These are phyloP conservation scores for Purpureocillium lavendulum DNA, from an alignment of 2,329 filamentous ascomycete species.

Conservation along the genomic window DNA sequence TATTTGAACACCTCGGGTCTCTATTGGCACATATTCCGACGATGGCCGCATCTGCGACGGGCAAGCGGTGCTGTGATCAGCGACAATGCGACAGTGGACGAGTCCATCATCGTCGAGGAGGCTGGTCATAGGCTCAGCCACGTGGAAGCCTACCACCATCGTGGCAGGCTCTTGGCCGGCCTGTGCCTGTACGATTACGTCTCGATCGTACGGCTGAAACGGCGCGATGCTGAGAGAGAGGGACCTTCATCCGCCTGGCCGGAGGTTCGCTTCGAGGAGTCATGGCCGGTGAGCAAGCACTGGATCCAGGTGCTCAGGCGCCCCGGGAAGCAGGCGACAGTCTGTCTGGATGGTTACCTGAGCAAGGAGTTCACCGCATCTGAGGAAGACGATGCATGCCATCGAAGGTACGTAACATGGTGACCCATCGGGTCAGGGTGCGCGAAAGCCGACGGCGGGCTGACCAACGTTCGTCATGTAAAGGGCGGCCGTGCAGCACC, in stretches of 20 bases:
- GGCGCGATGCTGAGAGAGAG: too few relatives aligned
- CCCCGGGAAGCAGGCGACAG: not conserved
- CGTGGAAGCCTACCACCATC: conserved; percentile 4
- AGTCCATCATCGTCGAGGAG: conserved; percentile 1
- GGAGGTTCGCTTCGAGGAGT: not conserved
- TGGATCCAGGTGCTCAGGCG: not conserved
- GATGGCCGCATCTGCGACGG: conserved; percentile 4
- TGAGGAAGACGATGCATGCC: not conserved
- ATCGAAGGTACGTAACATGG: not conserved
- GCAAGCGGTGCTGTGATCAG: not conserved
- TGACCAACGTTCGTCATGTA: not conserved
- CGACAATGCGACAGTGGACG: not conserved
- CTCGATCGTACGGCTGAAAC: conserved; percentile 3
- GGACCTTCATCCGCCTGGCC: not conserved
- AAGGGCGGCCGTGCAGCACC: conserved; percentile 4
- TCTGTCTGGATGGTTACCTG: conserved; percentile 3
- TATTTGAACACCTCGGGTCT: conserved; percentile 1
- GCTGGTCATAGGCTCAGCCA: conserved; percentile 1
- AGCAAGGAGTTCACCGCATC: conserved; percentile 1
- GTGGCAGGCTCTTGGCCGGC: not conserved
- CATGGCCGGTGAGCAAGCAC: not conserved
- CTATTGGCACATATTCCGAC: conserved; percentile 5
- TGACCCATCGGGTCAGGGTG: not conserved
- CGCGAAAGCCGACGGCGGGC: too few relatives aligned
- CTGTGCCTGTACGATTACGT: conserved; percentile 4